These are phyloP conservation scores for Omphalea diandra DNA, from an alignment of 441 rosid genomes.

Conservation along the genomic window DNA sequence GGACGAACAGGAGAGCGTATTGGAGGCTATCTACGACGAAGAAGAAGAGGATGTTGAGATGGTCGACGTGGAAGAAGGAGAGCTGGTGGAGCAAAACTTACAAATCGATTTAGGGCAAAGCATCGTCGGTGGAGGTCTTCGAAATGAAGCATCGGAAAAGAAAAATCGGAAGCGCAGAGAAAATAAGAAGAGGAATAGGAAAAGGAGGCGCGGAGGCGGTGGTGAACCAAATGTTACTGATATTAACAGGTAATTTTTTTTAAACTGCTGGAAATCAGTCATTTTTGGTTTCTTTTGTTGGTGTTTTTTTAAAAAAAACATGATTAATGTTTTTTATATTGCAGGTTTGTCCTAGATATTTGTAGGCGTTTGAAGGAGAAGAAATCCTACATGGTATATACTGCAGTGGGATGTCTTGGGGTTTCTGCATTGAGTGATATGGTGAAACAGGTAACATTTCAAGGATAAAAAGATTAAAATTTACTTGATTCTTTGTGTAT, in stretches of 20 bases:
- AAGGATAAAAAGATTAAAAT: too few relatives aligned
- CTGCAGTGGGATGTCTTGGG: slow-evolving; percentile 83
- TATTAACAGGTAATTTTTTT: slow-evolving; percentile 51
- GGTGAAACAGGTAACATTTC: slow-evolving; percentile 59
- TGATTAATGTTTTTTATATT: not conserved
- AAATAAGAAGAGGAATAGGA: slow-evolving; percentile 55
- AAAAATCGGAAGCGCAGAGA: slow-evolving; percentile 35
- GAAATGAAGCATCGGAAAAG: slow-evolving; percentile 32
- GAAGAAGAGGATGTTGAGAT: slow-evolving; percentile 70
- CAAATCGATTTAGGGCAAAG: slow-evolving; percentile 23
- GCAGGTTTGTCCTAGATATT: slow-evolving; percentile 76
- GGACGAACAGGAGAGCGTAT: slow-evolving; percentile 60
- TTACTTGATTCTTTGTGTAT: not conserved
- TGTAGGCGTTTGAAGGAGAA: slow-evolving; percentile 80
- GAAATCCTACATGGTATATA: slow-evolving; percentile 89
- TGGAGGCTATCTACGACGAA: slow-evolving; percentile 54
- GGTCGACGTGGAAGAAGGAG: slow-evolving; percentile 89
- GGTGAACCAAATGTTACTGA: slow-evolving; percentile 36
- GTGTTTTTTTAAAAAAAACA: not conserved
- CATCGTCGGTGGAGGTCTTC: slow-evolving; percentile 17
- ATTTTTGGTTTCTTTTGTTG: not conserved
- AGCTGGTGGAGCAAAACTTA: slow-evolving; percentile 40
- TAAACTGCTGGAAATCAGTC: not conserved
- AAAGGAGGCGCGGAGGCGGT: slow-evolving; percentile 30
- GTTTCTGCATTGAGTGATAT: slow-evolving; percentile 64